Conservation (phyloP, 2,329 filamentous ascomycete species). For the Botryotinia globosa region DNA sequence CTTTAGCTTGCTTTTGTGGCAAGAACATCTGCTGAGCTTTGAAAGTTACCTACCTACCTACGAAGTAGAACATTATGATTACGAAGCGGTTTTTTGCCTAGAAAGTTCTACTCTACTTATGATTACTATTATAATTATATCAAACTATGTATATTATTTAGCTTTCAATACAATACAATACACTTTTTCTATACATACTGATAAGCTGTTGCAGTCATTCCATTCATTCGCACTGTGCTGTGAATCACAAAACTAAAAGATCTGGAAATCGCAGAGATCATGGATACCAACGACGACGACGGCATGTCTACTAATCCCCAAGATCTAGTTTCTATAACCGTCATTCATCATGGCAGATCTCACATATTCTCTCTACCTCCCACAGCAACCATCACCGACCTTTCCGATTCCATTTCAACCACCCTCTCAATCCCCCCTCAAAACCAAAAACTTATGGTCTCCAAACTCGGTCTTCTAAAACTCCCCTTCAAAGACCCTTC, state of each 20-base stretch:
- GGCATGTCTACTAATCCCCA: slow-evolving; percentile 31
- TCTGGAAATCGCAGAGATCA: neutral
- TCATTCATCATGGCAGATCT: slow-evolving; percentile 48
- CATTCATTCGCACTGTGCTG: neutral
- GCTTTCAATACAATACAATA: neutral
- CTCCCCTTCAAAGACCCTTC: slow-evolving; percentile 59
- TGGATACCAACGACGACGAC: slow-evolving; percentile 23
- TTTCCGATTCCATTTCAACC: slow-evolving; percentile 56
- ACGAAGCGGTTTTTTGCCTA: slow-evolving; percentile 34
- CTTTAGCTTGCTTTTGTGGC: neutral
- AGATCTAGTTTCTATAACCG: slow-evolving; percentile 43
- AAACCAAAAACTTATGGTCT: slow-evolving; percentile 68
- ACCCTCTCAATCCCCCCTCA: slow-evolving; percentile 56
- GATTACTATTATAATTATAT: neutral
- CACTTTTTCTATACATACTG: neutral
- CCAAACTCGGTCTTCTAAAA: slow-evolving; percentile 63
- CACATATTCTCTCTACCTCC: slow-evolving; percentile 46
- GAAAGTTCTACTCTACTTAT: slow-evolving; percentile 34
- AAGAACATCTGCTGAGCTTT: neutral
- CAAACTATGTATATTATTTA: slow-evolving; percentile 8
- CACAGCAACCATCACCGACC: slow-evolving; percentile 53
- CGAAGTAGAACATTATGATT: slow-evolving; percentile 30
- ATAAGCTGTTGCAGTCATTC: neutral
- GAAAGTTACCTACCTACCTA: no score
- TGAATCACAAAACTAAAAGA: neutral